These are phyloP conservation scores for Gryganskiella cystojenkinii DNA, from an alignment of 192 early-diverging fungal genomes.

Conservation along the genomic window DNA sequence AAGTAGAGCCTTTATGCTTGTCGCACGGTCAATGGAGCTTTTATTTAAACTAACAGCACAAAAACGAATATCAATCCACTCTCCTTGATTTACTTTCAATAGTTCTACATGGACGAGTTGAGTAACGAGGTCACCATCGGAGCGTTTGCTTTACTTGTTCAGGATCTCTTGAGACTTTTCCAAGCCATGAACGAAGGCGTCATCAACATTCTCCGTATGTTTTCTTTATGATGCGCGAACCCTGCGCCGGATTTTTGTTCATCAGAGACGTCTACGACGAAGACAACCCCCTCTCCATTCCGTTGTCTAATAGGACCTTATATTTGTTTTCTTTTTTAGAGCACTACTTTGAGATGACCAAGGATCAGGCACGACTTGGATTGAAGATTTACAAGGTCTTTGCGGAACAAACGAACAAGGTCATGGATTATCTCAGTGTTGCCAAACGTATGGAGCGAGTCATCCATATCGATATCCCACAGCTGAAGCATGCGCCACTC, in stretches of 20 bases:
- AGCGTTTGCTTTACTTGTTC: constrained; percentile 76
- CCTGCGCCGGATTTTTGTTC: not conserved
- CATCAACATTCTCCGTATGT: constrained; percentile 75
- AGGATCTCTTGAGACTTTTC: constrained; percentile 78
- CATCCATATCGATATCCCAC: constrained; percentile 74
- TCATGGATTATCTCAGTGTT: constrained; percentile 75
- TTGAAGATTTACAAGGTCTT: constrained; percentile 83
- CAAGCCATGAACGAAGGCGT: constrained; percentile 83
- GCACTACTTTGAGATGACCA: constrained; percentile 79
- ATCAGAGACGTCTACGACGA: not conserved
- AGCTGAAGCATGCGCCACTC: constrained; percentile 80
- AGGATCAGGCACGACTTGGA: constrained; percentile 68
- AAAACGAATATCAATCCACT: not conserved
- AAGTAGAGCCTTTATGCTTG: not conserved
- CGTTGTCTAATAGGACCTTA: too few relatives aligned
- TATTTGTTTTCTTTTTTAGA: constrained; percentile 50
- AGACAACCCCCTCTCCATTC: not conserved
- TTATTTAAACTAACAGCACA: not conserved
- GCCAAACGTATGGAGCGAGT: constrained; percentile 67
- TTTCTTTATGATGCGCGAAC: not conserved
- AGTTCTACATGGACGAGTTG: constrained; percentile 80
- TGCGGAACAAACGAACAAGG: constrained; percentile 74
- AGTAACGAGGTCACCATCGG: constrained; percentile 79
- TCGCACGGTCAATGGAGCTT: not conserved
- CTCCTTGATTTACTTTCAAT: constrained; percentile 8